Conservation (phyloP, 2,329 filamentous ascomycete genomes). For the Epichloe scottii region DNA sequence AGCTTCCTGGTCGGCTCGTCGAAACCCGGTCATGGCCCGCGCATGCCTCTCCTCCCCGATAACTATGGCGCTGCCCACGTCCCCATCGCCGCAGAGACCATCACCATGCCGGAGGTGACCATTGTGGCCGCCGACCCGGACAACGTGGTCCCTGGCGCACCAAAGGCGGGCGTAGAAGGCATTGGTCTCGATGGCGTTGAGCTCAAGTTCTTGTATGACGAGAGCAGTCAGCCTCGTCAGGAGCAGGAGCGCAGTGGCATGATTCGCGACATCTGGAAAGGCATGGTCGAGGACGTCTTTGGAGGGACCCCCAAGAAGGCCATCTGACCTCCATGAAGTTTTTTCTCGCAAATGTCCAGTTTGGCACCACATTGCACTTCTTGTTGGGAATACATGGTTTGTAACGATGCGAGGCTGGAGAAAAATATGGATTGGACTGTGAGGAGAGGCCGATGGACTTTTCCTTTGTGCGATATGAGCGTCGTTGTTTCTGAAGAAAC, state of each 20-base stretch:
- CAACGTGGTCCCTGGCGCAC: constrained; percentile 33
- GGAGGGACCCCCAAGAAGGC: constrained; percentile 12
- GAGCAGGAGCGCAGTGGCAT: constrained; percentile 28
- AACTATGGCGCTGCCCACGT: constrained; percentile 35
- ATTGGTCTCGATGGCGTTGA: constrained; percentile 43
- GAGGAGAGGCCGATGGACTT: not conserved
- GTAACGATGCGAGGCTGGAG: not conserved
- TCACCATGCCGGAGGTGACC: constrained; percentile 34
- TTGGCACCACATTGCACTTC: constrained; percentile 3
- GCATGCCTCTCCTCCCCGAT: constrained; percentile 49
- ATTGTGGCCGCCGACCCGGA: constrained; percentile 47
- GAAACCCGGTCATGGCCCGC: constrained; percentile 28
- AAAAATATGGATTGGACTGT: too few relatives aligned
- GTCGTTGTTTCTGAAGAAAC: not conserved
- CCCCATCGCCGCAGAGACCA: constrained; percentile 29
- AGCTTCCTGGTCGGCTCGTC: constrained; percentile 17
- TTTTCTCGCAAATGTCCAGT: not conserved
- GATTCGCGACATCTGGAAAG: constrained; percentile 42
- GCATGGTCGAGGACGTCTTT: constrained; percentile 39
- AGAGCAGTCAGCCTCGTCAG: constrained; percentile 13
- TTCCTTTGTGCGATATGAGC: constrained; percentile 1
- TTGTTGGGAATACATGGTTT: not conserved
- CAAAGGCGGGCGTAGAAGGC: constrained; percentile 46
- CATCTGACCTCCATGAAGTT: not conserved
- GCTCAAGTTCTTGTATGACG: constrained; percentile 38